These are phyloP conservation scores for Tagetes erecta DNA, from an alignment of 129 eudicot genomes.

Conservation along the genomic window DNA sequence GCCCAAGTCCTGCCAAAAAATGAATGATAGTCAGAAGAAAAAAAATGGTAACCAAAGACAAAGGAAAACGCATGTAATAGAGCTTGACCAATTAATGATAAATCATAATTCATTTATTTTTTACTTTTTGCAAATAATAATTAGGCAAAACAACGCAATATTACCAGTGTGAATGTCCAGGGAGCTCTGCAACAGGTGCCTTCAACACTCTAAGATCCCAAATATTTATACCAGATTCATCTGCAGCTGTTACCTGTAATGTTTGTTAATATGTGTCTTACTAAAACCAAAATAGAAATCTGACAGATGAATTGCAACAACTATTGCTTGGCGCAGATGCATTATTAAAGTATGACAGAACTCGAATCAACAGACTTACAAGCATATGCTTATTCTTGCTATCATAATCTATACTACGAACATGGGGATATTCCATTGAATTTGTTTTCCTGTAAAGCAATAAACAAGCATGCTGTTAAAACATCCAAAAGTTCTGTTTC, in stretches of 20 bases:
- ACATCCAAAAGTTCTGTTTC: not conserved
- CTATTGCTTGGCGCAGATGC: constrained; percentile 8
- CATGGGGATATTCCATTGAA: constrained; percentile 81
- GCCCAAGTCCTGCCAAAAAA: constrained; percentile 83
- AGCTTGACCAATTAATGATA: constrained; percentile 9
- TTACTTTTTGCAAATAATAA: constrained; percentile 2
- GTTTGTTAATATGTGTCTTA: constrained; percentile 21
- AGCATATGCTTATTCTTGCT: constrained; percentile 77
- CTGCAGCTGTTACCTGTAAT: constrained; percentile 86
- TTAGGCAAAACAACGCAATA: not conserved
- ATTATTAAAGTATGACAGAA: constrained; percentile 11
- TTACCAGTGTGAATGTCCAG: constrained; percentile 98
- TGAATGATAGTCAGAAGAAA: constrained; percentile 13
- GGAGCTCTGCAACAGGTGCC: constrained; percentile 84
- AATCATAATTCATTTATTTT: not conserved
- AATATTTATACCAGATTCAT: constrained; percentile 89
- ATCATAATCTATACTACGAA: constrained; percentile 77
- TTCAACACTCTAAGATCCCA: constrained; percentile 94
- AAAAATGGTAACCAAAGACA: constrained; percentile 17
- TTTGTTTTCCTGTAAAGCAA: constrained; percentile 70
- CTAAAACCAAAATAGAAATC: not conserved
- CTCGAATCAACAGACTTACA: constrained; percentile 57
- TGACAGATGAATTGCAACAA: not conserved
- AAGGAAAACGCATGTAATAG: not conserved
- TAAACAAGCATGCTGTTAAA: not conserved